Evolutionary conservation across 1,139 yeast species (phyloP), one percentile per base, ranked within the genome.

Genomic region (Eremothecium sinecaudum): DNA sequence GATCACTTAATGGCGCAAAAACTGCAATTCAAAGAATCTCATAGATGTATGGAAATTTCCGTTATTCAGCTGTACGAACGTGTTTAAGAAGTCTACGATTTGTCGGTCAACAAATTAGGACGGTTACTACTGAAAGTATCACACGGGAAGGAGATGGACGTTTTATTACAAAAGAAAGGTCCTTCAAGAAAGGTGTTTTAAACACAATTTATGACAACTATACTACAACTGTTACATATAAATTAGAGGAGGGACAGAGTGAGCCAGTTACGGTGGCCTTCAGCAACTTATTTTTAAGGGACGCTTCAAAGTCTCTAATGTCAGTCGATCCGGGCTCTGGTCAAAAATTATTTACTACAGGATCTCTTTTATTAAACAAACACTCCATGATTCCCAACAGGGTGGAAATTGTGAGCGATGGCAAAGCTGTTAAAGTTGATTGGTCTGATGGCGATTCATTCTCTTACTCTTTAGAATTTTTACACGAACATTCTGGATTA

Each of bases 341-440:
- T 22, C 92, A 80, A 50, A 80, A 78, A 51, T 54, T 67, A 19
- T 78, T 80, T 55, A 73, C 82, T 7, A 79, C 90, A 0, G 78
- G 74, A 1, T 68, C 36, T 56, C 63, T 34, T 36, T 42, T 28
- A 42, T 42, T n/a, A 51, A 46, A 37, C 64, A 73, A 15, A 32
- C 41, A 7, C 48, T 65, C 26, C 15, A 47, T 54, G 4, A 41
- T 45, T 13, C 64, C 64, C 1, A 35, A 47, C 9, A 40, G 42
- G 7, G 49, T 59, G 8, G 51, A 51, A 5, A 46, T 56, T 3
- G 57, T 57, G 8, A 56, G 59, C 15, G 58, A 61, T 17, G 50
- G 51, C 0, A 58, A 44, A 25, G 38, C 36, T 16, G 38, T 79
- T 19, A 46, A 56, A 22, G 66, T 80, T 10, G 53, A 57, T 11